Evolutionary conservation across 495 filamentous ascomycete genomes (phyloP).

Genomic region (Aspergillus conjunctus): DNA sequence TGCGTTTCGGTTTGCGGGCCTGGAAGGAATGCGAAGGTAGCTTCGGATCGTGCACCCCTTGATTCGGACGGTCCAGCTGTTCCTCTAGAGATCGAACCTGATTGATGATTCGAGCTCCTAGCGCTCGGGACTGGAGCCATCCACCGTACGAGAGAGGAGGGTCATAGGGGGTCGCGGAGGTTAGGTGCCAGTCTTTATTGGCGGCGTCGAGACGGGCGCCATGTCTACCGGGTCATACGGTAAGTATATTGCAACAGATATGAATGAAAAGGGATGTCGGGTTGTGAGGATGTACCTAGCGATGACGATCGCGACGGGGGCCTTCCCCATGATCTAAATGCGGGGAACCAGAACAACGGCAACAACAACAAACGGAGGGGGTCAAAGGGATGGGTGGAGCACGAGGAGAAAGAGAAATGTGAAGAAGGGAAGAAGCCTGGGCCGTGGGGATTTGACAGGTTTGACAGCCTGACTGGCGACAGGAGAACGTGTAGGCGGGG

Average conservation of each 20-base stretch:
- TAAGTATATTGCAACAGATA: background rate
- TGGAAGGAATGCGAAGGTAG: constrained; percentile 22
- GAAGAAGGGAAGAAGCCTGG: background rate
- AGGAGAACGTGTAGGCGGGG: constrained; percentile 18
- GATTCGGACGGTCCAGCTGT: constrained; percentile 22
- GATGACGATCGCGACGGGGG: constrained; percentile 74
- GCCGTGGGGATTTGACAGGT: constrained; percentile 1
- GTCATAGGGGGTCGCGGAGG: constrained; percentile 94
- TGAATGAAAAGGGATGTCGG: background rate
- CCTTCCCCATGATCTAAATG: constrained; percentile 49
- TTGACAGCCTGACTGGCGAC: constrained; percentile 15
- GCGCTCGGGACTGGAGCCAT: constrained; percentile 79
- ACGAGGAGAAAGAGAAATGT: background rate
- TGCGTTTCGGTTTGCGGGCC: constrained; percentile 33
- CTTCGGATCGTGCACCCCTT: constrained; percentile 24
- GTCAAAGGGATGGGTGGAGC: background rate
- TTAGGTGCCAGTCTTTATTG: constrained; percentile 92
- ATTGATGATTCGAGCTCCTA: constrained; percentile 77
- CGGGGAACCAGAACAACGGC: constrained; percentile 1
- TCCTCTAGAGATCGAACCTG: constrained; percentile 57
- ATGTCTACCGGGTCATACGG: constrained; percentile 59
- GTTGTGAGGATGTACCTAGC: constrained; percentile 61
- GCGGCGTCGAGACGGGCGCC: constrained; percentile 90
- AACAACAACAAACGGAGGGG: background rate
- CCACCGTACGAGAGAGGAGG: constrained; percentile 93